Evolutionary conservation across 1,139 yeast species (phyloP), one percentile per base, ranked within the genome.

Genomic region (Sugiyamaella paludigena): DNA sequence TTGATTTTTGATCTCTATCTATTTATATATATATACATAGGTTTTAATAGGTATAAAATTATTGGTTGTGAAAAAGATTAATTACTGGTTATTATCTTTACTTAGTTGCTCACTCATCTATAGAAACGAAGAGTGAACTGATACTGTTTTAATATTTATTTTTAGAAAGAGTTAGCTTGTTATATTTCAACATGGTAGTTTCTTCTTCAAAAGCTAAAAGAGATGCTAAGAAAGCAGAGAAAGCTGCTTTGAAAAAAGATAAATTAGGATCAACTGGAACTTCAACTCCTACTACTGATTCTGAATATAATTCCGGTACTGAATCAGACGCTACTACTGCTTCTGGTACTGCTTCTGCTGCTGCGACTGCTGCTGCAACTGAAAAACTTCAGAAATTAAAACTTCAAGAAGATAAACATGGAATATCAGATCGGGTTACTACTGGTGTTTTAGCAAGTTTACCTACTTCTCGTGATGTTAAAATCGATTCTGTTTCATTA

Each of bases 191-290:
- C 7, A 42, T 35, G 35, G 36, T 33, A 24, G 71, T 70, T 46
- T 91, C 98, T 49, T 81, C 96, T 58, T 89, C 97, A 29, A 92
- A 92, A 72, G 98, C 98, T 57, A 92, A 91, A 76, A 87, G 98
- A 84, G 74, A 71, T 39, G 76, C 74, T 40, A 71, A 71, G 60
- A 66, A 63, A 54, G 97, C 91, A 64, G 95, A 91, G 64, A 83
- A 82, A 71, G 80, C 80, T 62, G 73, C 77, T 33, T 32, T 32
- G 60, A 77, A 75, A 68, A 71, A 86, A 62, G 71, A 85, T 61
- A 83, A 78, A 69, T 73, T 76, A 62, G 47, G 36, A n/a, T 71
- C 76, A 7, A 65, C 44, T 33, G 46, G 32, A 33, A 46, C 56
- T 24, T 48, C 54, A 9, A 67, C 62, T 45, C 58, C 64, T 32